Conservation (phyloP, 169 alveolate species). For the Plasmodium blacklocki region DNA sequence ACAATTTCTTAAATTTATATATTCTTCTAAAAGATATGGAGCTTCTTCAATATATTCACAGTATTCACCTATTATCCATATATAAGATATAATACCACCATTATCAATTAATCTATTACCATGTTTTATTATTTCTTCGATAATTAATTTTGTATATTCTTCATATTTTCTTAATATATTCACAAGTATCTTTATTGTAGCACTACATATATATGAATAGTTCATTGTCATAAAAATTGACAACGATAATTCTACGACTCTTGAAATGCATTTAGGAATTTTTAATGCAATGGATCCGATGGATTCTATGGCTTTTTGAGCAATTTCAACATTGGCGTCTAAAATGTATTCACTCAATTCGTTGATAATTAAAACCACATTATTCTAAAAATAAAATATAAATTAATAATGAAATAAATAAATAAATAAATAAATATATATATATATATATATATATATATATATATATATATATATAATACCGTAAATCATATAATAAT, state of each 20-base stretch:
- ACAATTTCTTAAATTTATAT: conserved; percentile 84
- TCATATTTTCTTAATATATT: conserved; percentile 89
- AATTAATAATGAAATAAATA: background rate
- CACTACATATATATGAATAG: conserved; percentile 86
- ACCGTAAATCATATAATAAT: background rate
- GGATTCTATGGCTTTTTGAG: conserved; percentile 92
- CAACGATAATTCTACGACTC: conserved; percentile 86
- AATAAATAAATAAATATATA: background rate
- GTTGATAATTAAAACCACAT: conserved; percentile 88
- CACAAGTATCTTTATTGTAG: conserved; percentile 87
- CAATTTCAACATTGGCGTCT: conserved; percentile 94
- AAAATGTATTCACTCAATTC: conserved; percentile 95
- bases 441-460: no score
- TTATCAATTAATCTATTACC: conserved; percentile 71
- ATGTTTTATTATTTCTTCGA: conserved; percentile 76
- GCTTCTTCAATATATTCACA: conserved; percentile 85
- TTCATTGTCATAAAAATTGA: conserved; percentile 80
- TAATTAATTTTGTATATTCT: conserved; percentile 85
- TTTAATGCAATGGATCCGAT: conserved; percentile 93
- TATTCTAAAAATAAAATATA: conserved; percentile 77
- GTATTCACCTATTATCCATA: conserved; percentile 84
- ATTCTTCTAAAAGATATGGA: conserved; percentile 87
- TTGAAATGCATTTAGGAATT: conserved; percentile 87
- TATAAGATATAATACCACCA: conserved; percentile 72
- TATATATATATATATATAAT: background rate